Evolutionary conservation across 345 rosid genomes (phyloP), one percentile per base, ranked within the genome.

Genomic region (Boechera retrofracta): DNA sequence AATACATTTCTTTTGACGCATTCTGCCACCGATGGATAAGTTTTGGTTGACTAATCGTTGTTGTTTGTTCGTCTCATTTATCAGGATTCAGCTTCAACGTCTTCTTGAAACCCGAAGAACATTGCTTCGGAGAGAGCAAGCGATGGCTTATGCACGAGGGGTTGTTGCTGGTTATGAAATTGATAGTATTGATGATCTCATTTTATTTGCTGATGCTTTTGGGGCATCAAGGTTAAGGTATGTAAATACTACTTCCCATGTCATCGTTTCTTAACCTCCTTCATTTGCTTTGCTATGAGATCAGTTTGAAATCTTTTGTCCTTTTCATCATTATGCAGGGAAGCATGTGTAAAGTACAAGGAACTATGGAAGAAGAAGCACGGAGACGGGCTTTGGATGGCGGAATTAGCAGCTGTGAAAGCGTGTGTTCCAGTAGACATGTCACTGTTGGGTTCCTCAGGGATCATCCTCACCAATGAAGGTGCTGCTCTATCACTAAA

Each of bases 71-170:
- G 69, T 67, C 69, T 33, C 69, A 21, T 58, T 74, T 49, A 59
- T 24, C 21, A 88, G 97, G 85, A 82, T 86, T 77, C 94, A 87
- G 81, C 96, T 91, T 71, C 96, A 85, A 63, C 84, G 88, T 69
- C 84, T 91, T 62, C 76, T 88, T 76, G 92, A 87, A 83, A 87
- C 96, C 8, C 82, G 91, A 36, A 88, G 85, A 74, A 79, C 84
- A 6, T 82, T 89, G 78, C 96, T 93, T 41, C 82, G 83, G 63
- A 84, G 82, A 76, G 94, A 90, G 81, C 98, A 89, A 82, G 97
- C 96, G 18, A 94, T 91, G 97, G 92, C 88, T 2, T 91, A 85
- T 76, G 96, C 92, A n/a, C 85, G 92, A 59, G 92, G 94, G 8
- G 83, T 85, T 53, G 97, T 85, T 80, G 91, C 92, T 77, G 97